These are phyloP conservation scores for Byssochlamys sp. DNA, from an alignment of 2,329 filamentous ascomycete species.

Conservation along the genomic window DNA sequence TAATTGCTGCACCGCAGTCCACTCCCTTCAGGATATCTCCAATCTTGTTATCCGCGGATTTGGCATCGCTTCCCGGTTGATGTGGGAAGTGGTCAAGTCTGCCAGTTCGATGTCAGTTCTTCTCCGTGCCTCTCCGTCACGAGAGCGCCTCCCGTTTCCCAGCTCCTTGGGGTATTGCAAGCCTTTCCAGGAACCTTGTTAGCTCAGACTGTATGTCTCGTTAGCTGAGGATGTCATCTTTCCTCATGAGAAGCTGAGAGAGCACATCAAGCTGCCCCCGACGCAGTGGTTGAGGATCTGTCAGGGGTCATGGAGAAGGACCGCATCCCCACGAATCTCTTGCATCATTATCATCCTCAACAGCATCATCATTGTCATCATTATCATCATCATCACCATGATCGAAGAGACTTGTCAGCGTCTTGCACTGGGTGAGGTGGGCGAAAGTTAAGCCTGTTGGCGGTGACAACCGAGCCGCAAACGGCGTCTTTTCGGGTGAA, in stretches of 20 bases:
- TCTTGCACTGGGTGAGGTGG: background rate
- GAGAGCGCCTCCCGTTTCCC: background rate
- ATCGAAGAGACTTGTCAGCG: background rate
- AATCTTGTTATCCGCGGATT: background rate
- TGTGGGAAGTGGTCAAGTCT: background rate
- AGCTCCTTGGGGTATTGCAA: background rate
- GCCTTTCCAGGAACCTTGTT: background rate
- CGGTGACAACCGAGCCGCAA: background rate
- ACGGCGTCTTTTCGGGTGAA: background rate
- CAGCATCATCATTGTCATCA: background rate
- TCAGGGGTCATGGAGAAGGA: background rate
- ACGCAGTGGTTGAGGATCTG: background rate
- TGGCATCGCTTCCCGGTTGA: background rate
- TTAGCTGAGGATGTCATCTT: background rate
- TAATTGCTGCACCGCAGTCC: background rate
- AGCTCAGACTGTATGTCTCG: background rate
- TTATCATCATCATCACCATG: background rate
- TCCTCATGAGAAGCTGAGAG: background rate
- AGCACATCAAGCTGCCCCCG: background rate
- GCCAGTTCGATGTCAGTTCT: background rate
- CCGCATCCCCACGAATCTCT: background rate
- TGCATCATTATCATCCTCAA: background rate
- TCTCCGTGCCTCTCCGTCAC: background rate
- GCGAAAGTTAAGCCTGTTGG: background rate
- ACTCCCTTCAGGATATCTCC: background rate